phyloP scores from a whole-genome alignment of 148 eudicot species.

The Camellia sinensis region DNA sequence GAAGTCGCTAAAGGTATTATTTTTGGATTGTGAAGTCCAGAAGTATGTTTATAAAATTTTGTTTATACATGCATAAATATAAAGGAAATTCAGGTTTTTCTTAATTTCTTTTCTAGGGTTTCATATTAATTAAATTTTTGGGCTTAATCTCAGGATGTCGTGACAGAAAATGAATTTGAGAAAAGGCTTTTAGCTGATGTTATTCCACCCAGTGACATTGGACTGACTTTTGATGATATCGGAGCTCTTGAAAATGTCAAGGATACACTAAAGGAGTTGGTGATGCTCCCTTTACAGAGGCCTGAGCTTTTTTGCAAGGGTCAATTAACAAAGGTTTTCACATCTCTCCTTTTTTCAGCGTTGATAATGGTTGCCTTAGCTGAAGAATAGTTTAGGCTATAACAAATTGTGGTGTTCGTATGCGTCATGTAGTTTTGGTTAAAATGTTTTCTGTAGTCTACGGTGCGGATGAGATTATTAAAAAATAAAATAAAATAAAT shows the following conservation, averaged over 20 bases:
- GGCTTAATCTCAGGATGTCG: constrained; percentile 65
- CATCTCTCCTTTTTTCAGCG: constrained; percentile 6
- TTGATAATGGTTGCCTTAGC: constrained; percentile 10
- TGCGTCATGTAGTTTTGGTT: not conserved
- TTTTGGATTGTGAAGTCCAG: not conserved
- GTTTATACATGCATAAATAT: not conserved
- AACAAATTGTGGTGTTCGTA: not conserved
- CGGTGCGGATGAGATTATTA: not conserved
- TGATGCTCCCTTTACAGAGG: constrained; percentile 96
- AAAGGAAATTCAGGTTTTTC: not conserved
- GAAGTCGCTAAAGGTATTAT: constrained; percentile 76
- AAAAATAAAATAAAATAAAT: not conserved
- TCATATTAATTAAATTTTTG: constrained; percentile 9
- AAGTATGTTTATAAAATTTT: not conserved
- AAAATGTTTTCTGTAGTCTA: not conserved
- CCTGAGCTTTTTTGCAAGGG: constrained; percentile 98
- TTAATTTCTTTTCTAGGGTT: not conserved
- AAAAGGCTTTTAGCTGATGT: constrained; percentile 86
- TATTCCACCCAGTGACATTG: constrained; percentile 93
- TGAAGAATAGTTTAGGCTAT: not conserved
- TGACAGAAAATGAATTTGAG: constrained; percentile 94
- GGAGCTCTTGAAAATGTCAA: constrained; percentile 98
- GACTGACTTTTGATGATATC: constrained; percentile 95
- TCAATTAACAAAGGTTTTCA: constrained; percentile 79
- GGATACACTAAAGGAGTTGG: constrained; percentile 95